Evolutionary conservation across 2,329 filamentous ascomycete species (phyloP), one percentile per base, ranked within the genome.

Genomic region (Sarocladiaceae sp.): DNA sequence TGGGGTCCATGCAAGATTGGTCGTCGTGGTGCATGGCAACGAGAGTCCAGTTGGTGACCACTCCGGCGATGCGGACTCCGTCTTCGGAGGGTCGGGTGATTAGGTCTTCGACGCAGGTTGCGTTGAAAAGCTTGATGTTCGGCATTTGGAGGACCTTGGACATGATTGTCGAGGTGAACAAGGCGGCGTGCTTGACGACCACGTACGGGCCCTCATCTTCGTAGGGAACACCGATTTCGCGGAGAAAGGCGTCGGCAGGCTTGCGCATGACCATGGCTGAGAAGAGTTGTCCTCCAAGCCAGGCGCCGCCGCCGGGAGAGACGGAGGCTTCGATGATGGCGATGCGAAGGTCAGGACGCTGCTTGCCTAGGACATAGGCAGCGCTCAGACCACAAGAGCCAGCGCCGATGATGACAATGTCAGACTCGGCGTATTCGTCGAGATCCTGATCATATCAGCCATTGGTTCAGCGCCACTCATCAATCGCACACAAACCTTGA

Each of bases 81-180:
- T 75, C 44, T 2, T 72, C 71, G 2, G 70, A 73, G 18, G 82
- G 82, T 40, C 91, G 88, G 18, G 91, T 96, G 71, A 97, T 93
- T 57, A 97, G 77, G 64, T 97, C 91, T 73, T 97, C 92, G 39
- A 97, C 91, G 18, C 87, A 80, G 31, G 92, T 96, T 33, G 91
- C 91, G 67, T 97, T 97, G 83, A 96, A 97, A 56, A 97, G 84
- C 82, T 97, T 97, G 64, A 96, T 82, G 71, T 97, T 96, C 57
- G 89, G 88, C 75, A 95, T 88, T 54, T 80, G 72, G 50, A 97
- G 76, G 10, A 97, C 91, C 71, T 87, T 87, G 66, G 86, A 87
- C 62, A 97, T 75, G 54, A 97, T 76, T 23, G 91, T 96, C 55
- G 86, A 90, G 28, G 91, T 97, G 77, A 96, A 96, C 55, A 96